Conservation (phyloP, 2,329 filamentous ascomycete genomes). For the Tolypocladium ovalisporum region DNA sequence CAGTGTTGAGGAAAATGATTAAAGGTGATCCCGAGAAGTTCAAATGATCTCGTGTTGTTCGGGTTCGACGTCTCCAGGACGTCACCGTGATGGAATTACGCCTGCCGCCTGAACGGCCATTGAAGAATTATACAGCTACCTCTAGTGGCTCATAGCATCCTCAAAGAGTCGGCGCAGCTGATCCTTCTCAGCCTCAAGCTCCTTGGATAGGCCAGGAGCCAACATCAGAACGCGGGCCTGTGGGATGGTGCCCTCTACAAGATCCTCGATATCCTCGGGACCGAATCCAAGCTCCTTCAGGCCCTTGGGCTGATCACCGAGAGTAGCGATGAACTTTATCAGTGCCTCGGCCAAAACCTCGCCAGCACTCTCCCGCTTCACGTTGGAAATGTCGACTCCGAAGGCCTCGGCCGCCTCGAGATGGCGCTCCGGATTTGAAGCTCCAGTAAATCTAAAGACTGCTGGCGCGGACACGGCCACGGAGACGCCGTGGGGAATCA, state of each 20-base stretch:
- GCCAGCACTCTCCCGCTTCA: slow-evolving; percentile 82
- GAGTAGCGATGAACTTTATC: slow-evolving; percentile 63
- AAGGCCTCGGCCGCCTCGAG: slow-evolving; percentile 82
- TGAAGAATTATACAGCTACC: not conserved
- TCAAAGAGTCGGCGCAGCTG: slow-evolving; percentile 63
- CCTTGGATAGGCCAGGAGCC: slow-evolving; percentile 67
- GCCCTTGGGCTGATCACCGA: slow-evolving; percentile 86
- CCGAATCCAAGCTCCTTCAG: slow-evolving; percentile 76
- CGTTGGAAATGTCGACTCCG: slow-evolving; percentile 77
- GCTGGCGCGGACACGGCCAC: slow-evolving; percentile 89
- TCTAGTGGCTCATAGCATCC: slow-evolving; percentile 32
- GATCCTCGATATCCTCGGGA: slow-evolving; percentile 59
- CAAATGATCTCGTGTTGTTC: slow-evolving; percentile 14
- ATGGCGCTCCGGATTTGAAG: slow-evolving; percentile 88
- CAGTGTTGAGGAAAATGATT: slow-evolving; percentile 56
- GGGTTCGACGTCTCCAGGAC: not conserved
- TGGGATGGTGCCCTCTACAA: slow-evolving; percentile 92
- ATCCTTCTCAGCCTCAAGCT: slow-evolving; percentile 59
- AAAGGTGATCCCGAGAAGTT: slow-evolving; percentile 48
- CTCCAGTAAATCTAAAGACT: slow-evolving; percentile 85
- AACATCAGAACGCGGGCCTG: slow-evolving; percentile 86
- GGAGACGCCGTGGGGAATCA: slow-evolving; percentile 93
- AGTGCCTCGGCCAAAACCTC: slow-evolving; percentile 80
- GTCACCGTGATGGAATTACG: not conserved
- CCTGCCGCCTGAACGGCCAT: not conserved